A percentile compares a stretch with the other conserved stretches of the same genome.
Evolutionary conservation across 2,329 filamentous ascomycete genomes (phyloP).

Genomic region (Diplodia mutila): DNA sequence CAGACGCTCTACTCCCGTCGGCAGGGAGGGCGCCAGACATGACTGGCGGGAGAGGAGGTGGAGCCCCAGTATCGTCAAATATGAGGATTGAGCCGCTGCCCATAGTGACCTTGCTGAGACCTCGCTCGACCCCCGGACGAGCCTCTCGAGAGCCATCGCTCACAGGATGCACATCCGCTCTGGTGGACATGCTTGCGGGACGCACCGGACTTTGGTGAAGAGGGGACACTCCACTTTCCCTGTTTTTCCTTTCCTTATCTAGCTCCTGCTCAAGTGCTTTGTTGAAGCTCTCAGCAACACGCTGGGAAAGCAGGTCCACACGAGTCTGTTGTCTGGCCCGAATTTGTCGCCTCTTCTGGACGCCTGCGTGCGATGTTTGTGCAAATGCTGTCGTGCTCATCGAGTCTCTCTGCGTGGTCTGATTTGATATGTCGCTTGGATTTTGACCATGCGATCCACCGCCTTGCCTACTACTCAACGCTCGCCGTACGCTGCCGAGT

Average conservation of each 20-base stretch:
- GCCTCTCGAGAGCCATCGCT: conserved; percentile 11
- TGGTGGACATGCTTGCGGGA: not conserved
- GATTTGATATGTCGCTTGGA: conserved; percentile 21
- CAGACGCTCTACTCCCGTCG: not conserved
- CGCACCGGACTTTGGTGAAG: conserved; percentile 1
- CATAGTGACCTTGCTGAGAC: conserved; percentile 64
- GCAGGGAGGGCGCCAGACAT: conserved; percentile 55
- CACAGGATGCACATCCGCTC: not conserved
- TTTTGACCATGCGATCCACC: not conserved
- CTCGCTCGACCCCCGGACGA: conserved; percentile 15
- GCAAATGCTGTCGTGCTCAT: not conserved
- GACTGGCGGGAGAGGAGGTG: conserved; percentile 58
- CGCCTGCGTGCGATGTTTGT: not conserved
- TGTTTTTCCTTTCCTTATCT: conserved; percentile 35
- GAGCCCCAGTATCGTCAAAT: conserved; percentile 69
- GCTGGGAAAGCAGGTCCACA: conserved; percentile 81
- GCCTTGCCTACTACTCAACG: conserved; percentile 65
- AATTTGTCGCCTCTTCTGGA: conserved; percentile 26
- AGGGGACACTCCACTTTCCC: conserved; percentile 4
- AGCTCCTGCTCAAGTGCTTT: conserved; percentile 70
- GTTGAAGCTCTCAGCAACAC: conserved; percentile 77
- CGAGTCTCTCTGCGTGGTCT: conserved; percentile 14
- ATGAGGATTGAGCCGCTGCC: conserved; percentile 93
- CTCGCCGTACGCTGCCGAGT: conserved; percentile 82
- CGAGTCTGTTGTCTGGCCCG: conserved; percentile 56